Evolutionary conservation across 2,329 filamentous ascomycete genomes (phyloP).

Genomic region (Pseudopyricularia javanii): DNA sequence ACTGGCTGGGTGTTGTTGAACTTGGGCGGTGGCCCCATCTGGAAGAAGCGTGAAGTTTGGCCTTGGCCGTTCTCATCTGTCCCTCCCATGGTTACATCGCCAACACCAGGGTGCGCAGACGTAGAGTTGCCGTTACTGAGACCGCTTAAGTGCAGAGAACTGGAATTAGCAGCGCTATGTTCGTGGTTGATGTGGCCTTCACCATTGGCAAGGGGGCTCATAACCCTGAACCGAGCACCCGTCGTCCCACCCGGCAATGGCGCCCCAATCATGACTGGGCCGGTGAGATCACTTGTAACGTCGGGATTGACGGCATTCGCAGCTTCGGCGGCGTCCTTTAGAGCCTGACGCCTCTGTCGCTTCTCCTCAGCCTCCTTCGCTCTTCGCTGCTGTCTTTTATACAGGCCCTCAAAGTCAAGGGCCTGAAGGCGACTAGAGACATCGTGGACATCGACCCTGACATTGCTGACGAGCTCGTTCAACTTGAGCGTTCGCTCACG

Average conservation of each 20-base stretch:
- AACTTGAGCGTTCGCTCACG: conserved; percentile 73
- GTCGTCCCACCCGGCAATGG: conserved; percentile 41
- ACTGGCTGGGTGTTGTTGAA: conserved; percentile 12
- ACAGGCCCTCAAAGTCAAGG: conserved; percentile 72
- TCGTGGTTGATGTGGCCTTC: conserved; percentile 28
- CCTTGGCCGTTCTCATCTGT: conserved; percentile 25
- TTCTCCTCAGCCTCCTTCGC: conserved; percentile 47
- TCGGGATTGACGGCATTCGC: conserved; percentile 24
- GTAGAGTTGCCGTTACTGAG: conserved; percentile 45
- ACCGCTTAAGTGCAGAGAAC: conserved; percentile 15
- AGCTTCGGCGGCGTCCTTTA: conserved; percentile 37
- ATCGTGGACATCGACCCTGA: conserved; percentile 80
- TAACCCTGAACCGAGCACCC: conserved; percentile 39
- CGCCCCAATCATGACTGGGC: conserved; percentile 51
- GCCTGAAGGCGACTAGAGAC: conserved; percentile 47
- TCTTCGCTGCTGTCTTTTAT: conserved; percentile 58
- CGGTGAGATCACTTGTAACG: conserved; percentile 30
- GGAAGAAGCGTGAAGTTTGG: conserved; percentile 29
- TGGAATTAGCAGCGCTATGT: conserved; percentile 26
- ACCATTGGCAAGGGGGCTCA: conserved; percentile 25
- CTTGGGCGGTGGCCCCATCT: conserved; percentile 37
- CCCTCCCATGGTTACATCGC: conserved; percentile 52
- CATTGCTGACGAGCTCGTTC: conserved; percentile 84
- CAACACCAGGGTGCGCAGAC: conserved; percentile 29
- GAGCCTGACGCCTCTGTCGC: conserved; percentile 33